phyloP scores from a whole-genome alignment of 306 rosid genomes.

The Cicer arietinum region DNA sequence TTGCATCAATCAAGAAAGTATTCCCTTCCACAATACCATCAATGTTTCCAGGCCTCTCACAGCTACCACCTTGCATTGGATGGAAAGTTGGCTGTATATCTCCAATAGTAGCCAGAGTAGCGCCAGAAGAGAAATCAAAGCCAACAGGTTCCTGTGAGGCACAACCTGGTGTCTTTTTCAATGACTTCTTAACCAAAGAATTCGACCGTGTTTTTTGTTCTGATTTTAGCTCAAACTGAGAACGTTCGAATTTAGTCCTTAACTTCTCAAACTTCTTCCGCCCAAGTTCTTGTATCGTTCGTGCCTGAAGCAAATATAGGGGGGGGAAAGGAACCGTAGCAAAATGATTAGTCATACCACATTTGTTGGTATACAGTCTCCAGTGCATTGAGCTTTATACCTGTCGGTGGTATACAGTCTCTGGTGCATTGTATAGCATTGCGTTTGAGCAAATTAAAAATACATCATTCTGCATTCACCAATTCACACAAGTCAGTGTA shows the following conservation, averaged over 20 bases:
- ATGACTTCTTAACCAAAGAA: slow-evolving; percentile 67
- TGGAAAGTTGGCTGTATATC: slow-evolving; percentile 64
- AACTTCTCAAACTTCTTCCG: slow-evolving; percentile 83
- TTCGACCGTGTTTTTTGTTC: slow-evolving; percentile 69
- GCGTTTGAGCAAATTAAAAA: slow-evolving; percentile 90
- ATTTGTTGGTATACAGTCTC: slow-evolving; percentile 64
- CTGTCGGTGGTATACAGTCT: slow-evolving; percentile 94
- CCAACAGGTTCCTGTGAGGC: slow-evolving; percentile 79
- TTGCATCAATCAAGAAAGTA: slow-evolving; percentile 67
- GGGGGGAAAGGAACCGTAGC: slow-evolving; percentile 16
- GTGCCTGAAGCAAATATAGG: slow-evolving; percentile 66
- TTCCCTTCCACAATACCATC: slow-evolving; percentile 71
- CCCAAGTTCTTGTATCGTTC: slow-evolving; percentile 92
- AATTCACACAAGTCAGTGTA: slow-evolving; percentile 44
- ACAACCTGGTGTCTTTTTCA: slow-evolving; percentile 69
- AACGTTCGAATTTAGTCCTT: slow-evolving; percentile 56
- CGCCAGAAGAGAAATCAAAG: slow-evolving; percentile 89
- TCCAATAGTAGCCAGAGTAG: slow-evolving; percentile 74
- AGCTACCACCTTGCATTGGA: slow-evolving; percentile 62
- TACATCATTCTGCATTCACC: slow-evolving; percentile 79
- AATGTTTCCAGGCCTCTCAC: slow-evolving; percentile 65
- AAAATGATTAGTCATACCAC: slow-evolving; percentile 18
- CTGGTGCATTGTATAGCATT: slow-evolving; percentile 90
- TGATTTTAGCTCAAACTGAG: slow-evolving; percentile 70
- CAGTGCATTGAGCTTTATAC: slow-evolving; percentile 58